Base-by-base conservation (phyloP, 73 alveolate species). In the Urostyla sp. region DNA sequence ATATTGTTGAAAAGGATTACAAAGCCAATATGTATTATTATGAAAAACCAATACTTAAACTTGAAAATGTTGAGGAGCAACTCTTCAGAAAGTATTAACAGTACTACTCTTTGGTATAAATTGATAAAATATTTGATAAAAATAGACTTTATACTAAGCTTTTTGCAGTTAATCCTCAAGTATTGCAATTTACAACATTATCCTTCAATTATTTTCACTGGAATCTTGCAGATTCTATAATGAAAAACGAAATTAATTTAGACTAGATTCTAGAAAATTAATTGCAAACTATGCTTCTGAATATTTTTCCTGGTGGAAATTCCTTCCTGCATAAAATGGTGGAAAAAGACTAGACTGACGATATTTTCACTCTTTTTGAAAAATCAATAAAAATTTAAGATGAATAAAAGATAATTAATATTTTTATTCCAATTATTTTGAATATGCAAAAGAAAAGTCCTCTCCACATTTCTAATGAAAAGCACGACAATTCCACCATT, bases 291-390 rank as follows among this genome's bases (percentile, higher is more conserved):
- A 7, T 50, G 20, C 18, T 50, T 20, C 28, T 13, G 11, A 50
- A 50, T 50, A 50, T 50, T 13, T 50, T 50, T 20, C 63, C 63
- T 50, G 63, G 63, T 13, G 63, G 63, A 13, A 20, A 50, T 20
- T 13, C 63, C 11, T 13, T 50, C 27, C 63, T 50, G 8, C 63
- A 50, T 20, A 13, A 13, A 20, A 10, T 50, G 34, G 28, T 10
- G 11, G 20, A 50, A 13, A 31, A 10, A 13, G 63, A 10, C 18
- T 13, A 50, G 31, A 10, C 18, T 7, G 20, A 8, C 18, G 63
- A 50, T 40, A 40, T 13, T 40, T 11, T 40, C 15, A 15, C 51
- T 7, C 32, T 50, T 20, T 50, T 20, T 50, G 28, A 10, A 8
- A 50, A 8, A 20, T 10, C 63, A 10, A 7, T 13, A 10, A 7